Conservation (phyloP, 345 rosid species). For the Hibiscus mutabilis region DNA sequence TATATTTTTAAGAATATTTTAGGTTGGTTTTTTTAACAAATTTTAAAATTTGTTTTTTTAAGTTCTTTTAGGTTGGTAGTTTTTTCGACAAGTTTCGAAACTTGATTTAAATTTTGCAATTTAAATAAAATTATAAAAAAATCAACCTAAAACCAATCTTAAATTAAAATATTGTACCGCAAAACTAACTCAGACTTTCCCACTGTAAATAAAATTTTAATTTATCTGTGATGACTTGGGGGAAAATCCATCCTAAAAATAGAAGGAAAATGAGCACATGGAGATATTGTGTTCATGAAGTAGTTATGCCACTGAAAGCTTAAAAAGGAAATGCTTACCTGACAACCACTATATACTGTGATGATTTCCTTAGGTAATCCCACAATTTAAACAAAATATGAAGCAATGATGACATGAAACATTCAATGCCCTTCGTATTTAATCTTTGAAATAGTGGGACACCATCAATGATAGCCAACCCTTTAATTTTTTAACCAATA, state of each 20-base stretch:
- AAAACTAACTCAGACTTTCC: not conserved
- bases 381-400: not conserved
- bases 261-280: not conserved
- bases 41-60: too few relatives aligned
- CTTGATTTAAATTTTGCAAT: too few relatives aligned
- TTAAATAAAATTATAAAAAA: too few relatives aligned
- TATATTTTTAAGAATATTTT: too few relatives aligned
- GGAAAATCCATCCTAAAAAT: not conserved
- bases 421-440: not conserved
- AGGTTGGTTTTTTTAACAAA: too few relatives aligned
- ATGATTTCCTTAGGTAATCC: too few relatives aligned
- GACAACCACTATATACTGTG: constrained; percentile 12
- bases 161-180: too few relatives aligned
- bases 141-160: too few relatives aligned
- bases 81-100: too few relatives aligned
- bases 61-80: too few relatives aligned
- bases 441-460: not conserved
- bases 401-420: constrained; percentile 1
- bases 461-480: not conserved
- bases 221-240: not conserved
- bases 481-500: not conserved
- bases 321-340: not conserved
- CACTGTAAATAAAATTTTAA: not conserved
- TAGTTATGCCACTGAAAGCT: not conserved
- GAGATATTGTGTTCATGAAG: not conserved